Base-by-base conservation (phyloP, 2,329 filamentous ascomycete species). In the Phyllosticta citrichinensis region DNA sequence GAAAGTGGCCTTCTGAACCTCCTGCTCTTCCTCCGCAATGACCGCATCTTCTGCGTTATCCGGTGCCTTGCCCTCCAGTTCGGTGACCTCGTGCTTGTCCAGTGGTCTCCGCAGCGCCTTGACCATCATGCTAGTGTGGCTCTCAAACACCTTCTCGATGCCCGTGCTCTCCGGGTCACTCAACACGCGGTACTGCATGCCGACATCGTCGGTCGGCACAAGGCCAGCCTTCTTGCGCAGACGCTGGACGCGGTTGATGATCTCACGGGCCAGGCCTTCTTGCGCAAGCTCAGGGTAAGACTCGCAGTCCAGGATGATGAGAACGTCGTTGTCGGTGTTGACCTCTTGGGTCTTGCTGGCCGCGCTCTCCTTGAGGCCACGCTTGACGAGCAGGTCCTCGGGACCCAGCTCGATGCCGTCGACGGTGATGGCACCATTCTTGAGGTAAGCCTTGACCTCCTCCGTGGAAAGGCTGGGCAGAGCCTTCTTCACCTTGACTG, bases 141-240 rank as follows among this genome's bases (percentile, higher is more conserved):
- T 82, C 65, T 83, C 79, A 69, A 95, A 91, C 2, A 86, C 86
- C 60, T 81, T 79, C 62, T 81, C 83, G 24, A 96, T 74, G 5
- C 89, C 90, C 62, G 92, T 81, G 53, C 84, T 81, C 2, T 94
- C 88, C 0, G 89, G 88, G 70, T 96, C 91, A 8, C 84, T 81
- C 56, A 95, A 76, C 5, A 97, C 85, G 62, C 81, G 81, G 77
- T 96, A 97, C 74, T 95, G 89, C 89, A 99, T 96, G 77, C 88
- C 89, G 64, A 99, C 87, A 70, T 97, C 94, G 70, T 99, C 94
- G 0, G 93, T 97, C 1, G 91, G 86, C 65, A 92, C 85, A 58
- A 99, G 80, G 0, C 91, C 91, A 8, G 92, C 92, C 79, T 94
- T 94, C 83, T 99, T 99, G 66, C 94, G 86, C 64, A 97, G 80